These are phyloP conservation scores for Aspergillus quadricinctus DNA, from an alignment of 2,329 filamentous ascomycete species.

Conservation along the genomic window DNA sequence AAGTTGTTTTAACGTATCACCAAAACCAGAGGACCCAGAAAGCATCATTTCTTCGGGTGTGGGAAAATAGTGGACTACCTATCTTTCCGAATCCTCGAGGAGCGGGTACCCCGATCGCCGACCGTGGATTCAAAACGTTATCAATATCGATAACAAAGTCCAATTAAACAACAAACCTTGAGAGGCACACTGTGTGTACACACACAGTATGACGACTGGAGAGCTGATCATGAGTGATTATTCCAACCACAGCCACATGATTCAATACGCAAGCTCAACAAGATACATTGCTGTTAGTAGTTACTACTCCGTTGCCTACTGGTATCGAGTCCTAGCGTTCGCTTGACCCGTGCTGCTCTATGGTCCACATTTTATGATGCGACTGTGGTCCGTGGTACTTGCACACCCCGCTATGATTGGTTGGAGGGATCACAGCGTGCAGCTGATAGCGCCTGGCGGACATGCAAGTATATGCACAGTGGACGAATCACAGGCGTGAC, in stretches of 20 bases:
- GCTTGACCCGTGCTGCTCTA: conserved; percentile 6
- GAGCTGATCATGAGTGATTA: neutral
- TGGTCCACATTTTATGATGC: conserved; percentile 3
- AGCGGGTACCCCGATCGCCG: conserved; percentile 13
- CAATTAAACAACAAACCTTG: neutral
- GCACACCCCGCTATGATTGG: conserved; percentile 9
- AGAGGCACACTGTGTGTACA: neutral
- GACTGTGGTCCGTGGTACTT: conserved; percentile 7
- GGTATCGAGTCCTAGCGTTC: neutral
- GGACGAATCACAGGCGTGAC: conserved; percentile 14
- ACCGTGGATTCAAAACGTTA: neutral
- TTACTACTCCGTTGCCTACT: neutral
- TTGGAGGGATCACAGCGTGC: conserved; percentile 13
- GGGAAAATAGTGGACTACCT: conserved; percentile 3
- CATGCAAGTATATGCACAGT: conserved; percentile 13
- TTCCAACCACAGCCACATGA: conserved; percentile 1
- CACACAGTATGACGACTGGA: neutral
- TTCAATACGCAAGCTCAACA: conserved; percentile 6
- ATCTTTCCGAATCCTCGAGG: conserved; percentile 7
- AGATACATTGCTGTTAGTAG: conserved; percentile 1
- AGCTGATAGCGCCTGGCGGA: conserved; percentile 22
- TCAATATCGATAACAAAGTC: neutral
- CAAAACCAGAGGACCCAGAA: conserved; percentile 5
- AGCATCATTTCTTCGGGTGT: conserved; percentile 16
- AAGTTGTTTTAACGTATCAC: conserved; percentile 2